Base-by-base conservation (phyloP, 1,284 basidiomycete species). In the Rhizopogon parksii region DNA sequence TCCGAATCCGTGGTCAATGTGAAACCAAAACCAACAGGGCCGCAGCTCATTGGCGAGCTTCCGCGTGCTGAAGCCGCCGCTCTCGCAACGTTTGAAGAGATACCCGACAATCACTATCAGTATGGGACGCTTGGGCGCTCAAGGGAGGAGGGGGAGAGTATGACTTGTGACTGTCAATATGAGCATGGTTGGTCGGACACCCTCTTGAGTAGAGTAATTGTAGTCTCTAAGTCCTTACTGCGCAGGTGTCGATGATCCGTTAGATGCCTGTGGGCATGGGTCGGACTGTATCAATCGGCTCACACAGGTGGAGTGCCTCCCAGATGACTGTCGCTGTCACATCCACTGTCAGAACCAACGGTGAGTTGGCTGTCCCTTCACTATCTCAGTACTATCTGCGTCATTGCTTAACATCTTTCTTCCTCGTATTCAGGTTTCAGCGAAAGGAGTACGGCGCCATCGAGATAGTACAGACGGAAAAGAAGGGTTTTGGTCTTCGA, bases 231-330 rank as follows among this genome's bases (percentile, higher is more conserved):
- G 56, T 47, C 57, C 45, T 55, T 62, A 50, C 57, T 51, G 57
- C 57, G 60, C 61, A 86, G 83, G 74, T 57, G 66, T 73, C 19
- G 82, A 88, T 59, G 74, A 78, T 55, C 72, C 72, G 11, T 74
- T 78, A 51, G 73, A 71, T 51, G 91, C 93, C 5, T 99, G 95
- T 69, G 91, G 92, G n/a, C 80, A 84, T 47, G 76, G 82, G 54
- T 91, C 91, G 19, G 90, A 94, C 68, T 99, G 96, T 69, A 97
- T 99, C 75, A 99, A 99, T 68, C 81, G 94, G 53, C 82, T 98
- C 53, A 96, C 96, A 24, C 95, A 97, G 70, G 92, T 99, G 24
- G 95, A 99, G 69, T 99, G 95, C 72, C 68, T 95, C 19, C 74
- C 82, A 14, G 86, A 81, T 45, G 92, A 96, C 59, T 99, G 95